These are phyloP conservation scores for Candida tallmaniae DNA, from an alignment of 805 yeast species.

Conservation along the genomic window DNA sequence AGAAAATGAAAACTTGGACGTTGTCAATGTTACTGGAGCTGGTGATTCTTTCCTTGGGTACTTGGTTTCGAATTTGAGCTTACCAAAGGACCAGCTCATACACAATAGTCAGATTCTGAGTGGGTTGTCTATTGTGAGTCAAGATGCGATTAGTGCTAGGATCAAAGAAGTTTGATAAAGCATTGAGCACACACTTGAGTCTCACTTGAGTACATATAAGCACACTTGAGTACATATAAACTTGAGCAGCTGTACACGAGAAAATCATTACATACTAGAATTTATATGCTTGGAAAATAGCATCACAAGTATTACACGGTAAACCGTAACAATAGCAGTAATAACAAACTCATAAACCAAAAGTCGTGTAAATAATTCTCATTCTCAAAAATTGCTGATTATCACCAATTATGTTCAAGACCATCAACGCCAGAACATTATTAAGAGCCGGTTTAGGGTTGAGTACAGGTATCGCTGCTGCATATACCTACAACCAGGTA, in stretches of 20 bases:
- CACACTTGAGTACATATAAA: not conserved
- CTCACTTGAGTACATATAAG: not conserved
- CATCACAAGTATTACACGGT: too few species aligned
- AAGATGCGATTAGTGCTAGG: conserved; percentile 22
- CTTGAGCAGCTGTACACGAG: too few species aligned
- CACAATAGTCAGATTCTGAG: conserved; percentile 39
- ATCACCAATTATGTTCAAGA: conserved; percentile 3
- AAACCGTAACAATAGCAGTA: too few species aligned
- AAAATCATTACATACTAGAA: too few species aligned
- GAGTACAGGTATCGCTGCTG: conserved; percentile 2
- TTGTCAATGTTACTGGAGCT: conserved; percentile 78
- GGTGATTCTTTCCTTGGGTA: conserved; percentile 80
- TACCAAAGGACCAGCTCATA: conserved; percentile 11
- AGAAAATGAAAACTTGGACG: conserved; percentile 24
- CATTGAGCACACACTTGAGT: too few species aligned
- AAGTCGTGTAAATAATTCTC: too few species aligned
- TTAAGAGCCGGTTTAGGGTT: conserved; percentile 1
- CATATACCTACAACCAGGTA: conserved; percentile 8
- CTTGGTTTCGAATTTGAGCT: conserved; percentile 33
- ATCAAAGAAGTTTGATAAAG: conserved; percentile 14
- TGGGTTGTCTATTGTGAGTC: conserved; percentile 22
- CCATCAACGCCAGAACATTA: not conserved
- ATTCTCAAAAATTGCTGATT: too few species aligned
- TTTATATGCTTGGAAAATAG: too few species aligned
- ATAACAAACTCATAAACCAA: too few species aligned